These are phyloP conservation scores for Xylaria venustula DNA, from an alignment of 495 filamentous ascomycete genomes.

Conservation along the genomic window DNA sequence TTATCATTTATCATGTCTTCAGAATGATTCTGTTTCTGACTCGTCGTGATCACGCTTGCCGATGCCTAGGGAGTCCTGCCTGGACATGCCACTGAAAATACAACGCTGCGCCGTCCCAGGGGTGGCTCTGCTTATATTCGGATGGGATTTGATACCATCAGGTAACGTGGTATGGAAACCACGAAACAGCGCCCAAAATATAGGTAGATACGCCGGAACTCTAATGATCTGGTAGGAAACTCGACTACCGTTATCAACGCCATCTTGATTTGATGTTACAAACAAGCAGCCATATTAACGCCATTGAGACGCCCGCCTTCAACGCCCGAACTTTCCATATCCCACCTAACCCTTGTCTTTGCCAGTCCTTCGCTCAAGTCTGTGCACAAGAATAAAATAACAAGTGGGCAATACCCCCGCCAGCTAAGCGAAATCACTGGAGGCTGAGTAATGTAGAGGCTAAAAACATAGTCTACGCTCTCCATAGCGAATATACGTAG, in stretches of 20 bases:
- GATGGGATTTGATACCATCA: background rate
- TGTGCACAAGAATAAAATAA: constrained; percentile 6
- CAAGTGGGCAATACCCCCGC: background rate
- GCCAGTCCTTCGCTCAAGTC: background rate
- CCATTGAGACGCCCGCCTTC: constrained; percentile 7
- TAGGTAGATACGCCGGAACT: constrained; percentile 8
- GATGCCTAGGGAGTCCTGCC: background rate
- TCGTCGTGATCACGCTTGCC: background rate
- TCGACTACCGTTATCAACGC: background rate
- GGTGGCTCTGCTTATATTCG: background rate
- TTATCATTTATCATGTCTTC: background rate
- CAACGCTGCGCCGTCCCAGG: background rate
- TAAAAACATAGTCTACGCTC: background rate
- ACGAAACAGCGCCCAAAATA: background rate
- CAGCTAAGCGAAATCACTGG: background rate
- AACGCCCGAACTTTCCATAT: constrained; percentile 10
- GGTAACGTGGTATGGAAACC: background rate
- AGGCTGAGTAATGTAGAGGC: background rate
- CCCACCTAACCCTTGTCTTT: background rate
- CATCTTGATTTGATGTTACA: background rate
- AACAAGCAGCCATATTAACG: background rate
- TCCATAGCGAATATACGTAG: background rate
- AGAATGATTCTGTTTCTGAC: background rate
- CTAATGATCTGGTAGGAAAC: constrained; percentile 10
- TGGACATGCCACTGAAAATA: too few species aligned